phyloP scores from a whole-genome alignment of 1,284 basidiomycete species.

The Flammula alnicola region DNA sequence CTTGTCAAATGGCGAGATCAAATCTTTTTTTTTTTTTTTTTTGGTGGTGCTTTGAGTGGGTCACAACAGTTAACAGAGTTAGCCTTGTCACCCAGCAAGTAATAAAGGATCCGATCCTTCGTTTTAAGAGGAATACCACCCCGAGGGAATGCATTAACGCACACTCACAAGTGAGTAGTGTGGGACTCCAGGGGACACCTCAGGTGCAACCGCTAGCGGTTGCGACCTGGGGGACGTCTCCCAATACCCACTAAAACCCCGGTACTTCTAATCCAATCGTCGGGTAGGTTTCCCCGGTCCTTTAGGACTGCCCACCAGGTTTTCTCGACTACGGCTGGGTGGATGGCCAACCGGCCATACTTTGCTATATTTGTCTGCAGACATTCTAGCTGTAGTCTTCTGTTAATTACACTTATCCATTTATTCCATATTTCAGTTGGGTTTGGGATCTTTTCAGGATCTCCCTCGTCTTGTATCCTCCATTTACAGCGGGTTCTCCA shows the following conservation, averaged over 20 bases:
- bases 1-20: no score
- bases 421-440: background rate
- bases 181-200: constrained; percentile 8
- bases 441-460: background rate
- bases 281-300: constrained; percentile 4
- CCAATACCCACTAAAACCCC: constrained; percentile 18
- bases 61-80: no score
- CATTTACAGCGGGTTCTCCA: constrained; percentile 25
- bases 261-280: constrained; percentile 8
- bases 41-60: no score
- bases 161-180: constrained; percentile 9
- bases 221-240: constrained; percentile 6
- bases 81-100: no score
- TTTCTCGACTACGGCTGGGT: background rate
- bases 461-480: constrained; percentile 14
- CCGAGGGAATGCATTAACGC: constrained; percentile 7
- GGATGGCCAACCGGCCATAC: constrained; percentile 7
- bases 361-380: background rate
- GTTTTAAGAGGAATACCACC: no score
- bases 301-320: constrained; percentile 13
- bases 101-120: no score
- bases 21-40: no score
- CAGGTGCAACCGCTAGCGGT: background rate
- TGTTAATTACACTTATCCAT: constrained; percentile 8
- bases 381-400: constrained; percentile 9